phyloP scores from a whole-genome alignment of 768 basidiomycete genomes.

The Leccinum variicolor region DNA sequence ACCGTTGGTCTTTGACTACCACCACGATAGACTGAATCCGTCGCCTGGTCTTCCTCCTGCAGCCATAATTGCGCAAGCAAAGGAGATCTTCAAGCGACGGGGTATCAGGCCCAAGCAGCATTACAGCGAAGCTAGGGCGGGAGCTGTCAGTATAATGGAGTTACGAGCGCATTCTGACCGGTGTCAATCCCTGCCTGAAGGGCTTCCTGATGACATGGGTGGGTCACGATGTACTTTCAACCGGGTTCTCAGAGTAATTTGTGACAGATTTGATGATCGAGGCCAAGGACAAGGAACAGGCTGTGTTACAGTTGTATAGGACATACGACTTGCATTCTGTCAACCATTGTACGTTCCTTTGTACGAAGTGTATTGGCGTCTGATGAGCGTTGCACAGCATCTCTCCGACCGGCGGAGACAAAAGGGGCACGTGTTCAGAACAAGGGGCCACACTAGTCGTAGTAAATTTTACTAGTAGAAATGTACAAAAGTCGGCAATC shows the following conservation, averaged over 20 bases:
- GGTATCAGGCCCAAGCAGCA: constrained; percentile 92
- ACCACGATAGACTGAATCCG: constrained; percentile 73
- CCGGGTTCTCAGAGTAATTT: neutral
- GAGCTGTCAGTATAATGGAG: constrained; percentile 82
- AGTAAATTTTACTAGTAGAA: no score
- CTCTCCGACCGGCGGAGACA: constrained; percentile 41
- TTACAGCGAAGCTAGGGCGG: constrained; percentile 84
- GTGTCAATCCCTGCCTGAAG: constrained; percentile 62
- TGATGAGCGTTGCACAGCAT: constrained; percentile 13
- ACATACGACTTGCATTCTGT: constrained; percentile 72
- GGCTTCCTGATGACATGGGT: constrained; percentile 69
- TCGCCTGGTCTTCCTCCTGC: constrained; percentile 53
- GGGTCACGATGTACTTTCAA: constrained; percentile 11
- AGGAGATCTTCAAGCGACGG: constrained; percentile 67
- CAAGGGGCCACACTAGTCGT: no score
- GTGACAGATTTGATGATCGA: constrained; percentile 83
- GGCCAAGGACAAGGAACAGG: constrained; percentile 93
- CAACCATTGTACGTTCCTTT: constrained; percentile 43
- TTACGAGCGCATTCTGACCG: constrained; percentile 83
- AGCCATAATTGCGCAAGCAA: constrained; percentile 70
- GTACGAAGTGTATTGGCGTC: no score
- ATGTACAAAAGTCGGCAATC: constrained; percentile 13
- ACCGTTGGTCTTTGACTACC: constrained; percentile 74
- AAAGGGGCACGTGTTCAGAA: no score
- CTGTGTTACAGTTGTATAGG: constrained; percentile 80